Percentiles rank a stretch among this genome's conserved stretches.
phyloP scores from a whole-genome alignment of 2,329 filamentous ascomycete species.

The Hymenoscyphus albidus region DNA sequence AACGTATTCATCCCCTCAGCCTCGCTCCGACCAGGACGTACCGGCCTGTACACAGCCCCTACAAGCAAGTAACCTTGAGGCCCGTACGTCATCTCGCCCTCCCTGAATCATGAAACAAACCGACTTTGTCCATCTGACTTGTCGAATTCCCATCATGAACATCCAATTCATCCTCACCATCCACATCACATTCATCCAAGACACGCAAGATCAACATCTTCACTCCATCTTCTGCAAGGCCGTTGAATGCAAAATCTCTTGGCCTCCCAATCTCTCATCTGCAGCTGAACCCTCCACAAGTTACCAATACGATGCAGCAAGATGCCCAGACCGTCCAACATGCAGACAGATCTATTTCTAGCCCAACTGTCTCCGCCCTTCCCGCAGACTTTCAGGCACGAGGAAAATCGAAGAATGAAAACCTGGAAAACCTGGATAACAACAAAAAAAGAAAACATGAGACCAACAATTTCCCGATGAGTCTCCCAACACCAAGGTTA shows the following conservation, averaged over 20 bases:
- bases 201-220: neutral
- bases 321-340: neutral
- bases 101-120: neutral
- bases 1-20: neutral
- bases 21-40: neutral
- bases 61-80: neutral
- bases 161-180: neutral
- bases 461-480: neutral
- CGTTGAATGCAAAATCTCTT: neutral
- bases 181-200: neutral
- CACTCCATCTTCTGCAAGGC: neutral
- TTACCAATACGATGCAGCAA: neutral
- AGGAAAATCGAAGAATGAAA: neutral
- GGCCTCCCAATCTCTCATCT: conserved; percentile 1
- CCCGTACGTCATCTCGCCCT: neutral
- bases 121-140: neutral
- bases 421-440: neutral
- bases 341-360: conserved; percentile 3
- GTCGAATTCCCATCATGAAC: neutral
- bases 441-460: neutral
- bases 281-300: neutral
- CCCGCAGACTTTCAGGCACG: neutral
- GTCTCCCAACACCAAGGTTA: neutral
- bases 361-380: neutral
- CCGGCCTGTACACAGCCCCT: neutral